Evolutionary conservation across 2,329 filamentous ascomycete genomes (phyloP).

Genomic region (Fusarium protoensiforme): DNA sequence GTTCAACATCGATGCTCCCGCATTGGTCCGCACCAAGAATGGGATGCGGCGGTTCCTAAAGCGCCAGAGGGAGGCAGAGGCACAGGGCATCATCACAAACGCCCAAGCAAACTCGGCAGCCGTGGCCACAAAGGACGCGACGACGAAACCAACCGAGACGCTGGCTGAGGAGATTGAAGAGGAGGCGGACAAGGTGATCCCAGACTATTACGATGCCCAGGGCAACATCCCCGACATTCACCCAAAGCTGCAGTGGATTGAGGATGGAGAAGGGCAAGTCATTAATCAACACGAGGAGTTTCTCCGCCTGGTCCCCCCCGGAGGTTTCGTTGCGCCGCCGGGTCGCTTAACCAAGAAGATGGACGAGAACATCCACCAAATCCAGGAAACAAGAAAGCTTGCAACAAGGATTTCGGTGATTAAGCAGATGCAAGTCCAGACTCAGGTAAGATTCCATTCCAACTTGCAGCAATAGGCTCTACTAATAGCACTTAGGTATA

Average conservation of each 20-base stretch:
- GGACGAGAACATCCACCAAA: constrained; percentile 90
- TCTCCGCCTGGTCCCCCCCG: constrained; percentile 78
- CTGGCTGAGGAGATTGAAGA: constrained; percentile 95
- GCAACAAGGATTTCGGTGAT: constrained; percentile 97
- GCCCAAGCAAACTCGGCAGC: constrained; percentile 51
- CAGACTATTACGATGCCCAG: constrained; percentile 93
- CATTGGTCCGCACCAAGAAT: constrained; percentile 83
- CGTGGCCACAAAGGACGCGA: constrained; percentile 57
- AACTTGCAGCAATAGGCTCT: neutral
- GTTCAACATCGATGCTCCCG: constrained; percentile 88
- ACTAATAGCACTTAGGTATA: constrained; percentile 73
- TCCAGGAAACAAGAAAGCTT: constrained; percentile 96
- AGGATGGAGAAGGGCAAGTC: constrained; percentile 88
- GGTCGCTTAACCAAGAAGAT: constrained; percentile 82
- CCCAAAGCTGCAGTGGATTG: constrained; percentile 83
- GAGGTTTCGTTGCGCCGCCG: constrained; percentile 79
- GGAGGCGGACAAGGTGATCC: constrained; percentile 84
- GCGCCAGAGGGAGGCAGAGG: constrained; percentile 77
- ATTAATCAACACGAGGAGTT: constrained; percentile 90
- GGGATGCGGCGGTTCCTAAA: constrained; percentile 91
- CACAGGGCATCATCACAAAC: constrained; percentile 54
- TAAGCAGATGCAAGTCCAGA: constrained; percentile 99
- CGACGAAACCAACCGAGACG: constrained; percentile 72
- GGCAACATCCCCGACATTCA: constrained; percentile 88
- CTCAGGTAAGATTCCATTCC: constrained; percentile 71